Evolutionary conservation across 352 stramenopile species (phyloP), one percentile per base, ranked within the genome.

Genomic region (Phytophthora litchii): DNA sequence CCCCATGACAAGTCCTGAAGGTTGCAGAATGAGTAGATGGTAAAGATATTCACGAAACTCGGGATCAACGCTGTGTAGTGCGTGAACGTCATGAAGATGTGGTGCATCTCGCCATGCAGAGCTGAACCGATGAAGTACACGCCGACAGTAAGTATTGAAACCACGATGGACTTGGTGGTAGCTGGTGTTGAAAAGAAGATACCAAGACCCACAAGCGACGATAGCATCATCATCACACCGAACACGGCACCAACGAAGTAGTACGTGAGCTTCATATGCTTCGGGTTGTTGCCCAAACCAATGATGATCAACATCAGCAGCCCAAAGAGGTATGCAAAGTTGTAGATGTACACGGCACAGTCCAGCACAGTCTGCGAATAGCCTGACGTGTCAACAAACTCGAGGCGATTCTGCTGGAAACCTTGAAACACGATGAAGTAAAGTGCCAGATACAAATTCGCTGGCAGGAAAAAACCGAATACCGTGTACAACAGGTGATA

Each of bases 11-110:
- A 68, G 52, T 96, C 82, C 27, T 96, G 86, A 23, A 96, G 68
- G 72, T 95, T 94, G 54, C 83, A 95, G 66, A 94, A 95, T 47
- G 84, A 93, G 80, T 95, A 96, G 52, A 96, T 91, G 19, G 82
- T 91, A 47, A 95, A 91, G 45, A 95, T 95, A 65, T 94, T 95
- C 29, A 96, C 83, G 43, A 95, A 95, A 42, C 79, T 93, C 25
- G 88, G 88, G 48, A 94, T 89, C 40, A 96, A 60, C 14, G 85
- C 76, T 42, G 82, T 92, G 73, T 94, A 96, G 67, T 95, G 88
- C 55, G 83, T 87, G 70, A 93, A 93, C 31, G 83, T 91, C 66
- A 94, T 77, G 49, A 93, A 69, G 44, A 94, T 92, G 63, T 93
- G 79, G 58, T 94, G 87, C 40, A 94, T 41, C 61, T 94, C 84